A percentile compares a stretch with the other conserved stretches of the same genome.
These are phyloP conservation scores for Rhizophora apiculata DNA, from an alignment of 345 rosid genomes.

Conservation along the genomic window DNA sequence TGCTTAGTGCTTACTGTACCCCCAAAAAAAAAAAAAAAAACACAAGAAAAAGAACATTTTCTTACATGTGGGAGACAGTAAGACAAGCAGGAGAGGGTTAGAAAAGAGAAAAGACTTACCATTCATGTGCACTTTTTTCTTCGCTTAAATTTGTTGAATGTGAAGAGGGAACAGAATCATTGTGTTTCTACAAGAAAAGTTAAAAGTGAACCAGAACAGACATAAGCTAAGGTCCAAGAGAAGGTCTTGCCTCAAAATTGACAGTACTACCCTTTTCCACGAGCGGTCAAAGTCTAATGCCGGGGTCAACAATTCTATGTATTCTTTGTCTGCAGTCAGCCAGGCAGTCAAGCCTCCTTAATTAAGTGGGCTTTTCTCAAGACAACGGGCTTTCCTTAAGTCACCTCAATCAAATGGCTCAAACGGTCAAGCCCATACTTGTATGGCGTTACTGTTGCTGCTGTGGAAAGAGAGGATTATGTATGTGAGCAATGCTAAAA, in stretches of 20 bases:
- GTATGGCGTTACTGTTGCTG: no score
- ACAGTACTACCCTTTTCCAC: constrained; percentile 9
- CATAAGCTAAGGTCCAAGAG: constrained; percentile 1
- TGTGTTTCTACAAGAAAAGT: constrained; percentile 5
- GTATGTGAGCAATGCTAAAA: no score
- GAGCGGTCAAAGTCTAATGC: not conserved
- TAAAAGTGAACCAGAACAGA: constrained; percentile 5
- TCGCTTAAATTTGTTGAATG: constrained; percentile 15
- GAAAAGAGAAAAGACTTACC: constrained; percentile 14
- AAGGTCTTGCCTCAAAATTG: constrained; percentile 6
- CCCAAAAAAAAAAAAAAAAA: no score
- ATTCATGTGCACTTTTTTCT: constrained; percentile 8
- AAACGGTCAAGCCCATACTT: no score
- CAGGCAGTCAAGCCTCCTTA: no score
- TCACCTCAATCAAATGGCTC: no score
- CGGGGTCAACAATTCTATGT: no score
- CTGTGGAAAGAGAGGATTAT: no score
- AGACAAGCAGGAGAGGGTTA: constrained; percentile 11
- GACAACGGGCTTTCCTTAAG: no score
- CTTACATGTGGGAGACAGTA: constrained; percentile 11
- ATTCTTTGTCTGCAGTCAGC: no score
- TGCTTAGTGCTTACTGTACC: no score
- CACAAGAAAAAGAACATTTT: not conserved
- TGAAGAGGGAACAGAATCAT: constrained; percentile 26
- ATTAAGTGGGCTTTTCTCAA: no score